Evolutionary conservation across 306 rosid species (phyloP).

Genomic region (Delonix regia): DNA sequence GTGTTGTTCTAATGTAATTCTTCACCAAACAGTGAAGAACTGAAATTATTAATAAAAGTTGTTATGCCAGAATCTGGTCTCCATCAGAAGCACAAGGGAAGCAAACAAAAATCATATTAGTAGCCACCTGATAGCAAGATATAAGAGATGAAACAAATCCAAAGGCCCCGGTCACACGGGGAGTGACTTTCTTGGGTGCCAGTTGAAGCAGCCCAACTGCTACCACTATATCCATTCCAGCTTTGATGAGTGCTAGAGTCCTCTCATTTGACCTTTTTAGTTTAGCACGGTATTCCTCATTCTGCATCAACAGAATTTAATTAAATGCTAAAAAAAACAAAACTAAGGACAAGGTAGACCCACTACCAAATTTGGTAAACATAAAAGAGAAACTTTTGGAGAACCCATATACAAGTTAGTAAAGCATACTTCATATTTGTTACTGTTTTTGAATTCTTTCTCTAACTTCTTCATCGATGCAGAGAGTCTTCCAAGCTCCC

Average conservation of each 20-base stretch:
- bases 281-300: slow-evolving; percentile 76
- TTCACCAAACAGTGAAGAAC: no score
- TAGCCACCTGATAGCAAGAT: slow-evolving; percentile 91
- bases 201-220: slow-evolving; percentile 91
- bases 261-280: slow-evolving; percentile 79
- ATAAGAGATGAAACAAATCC: slow-evolving; percentile 88
- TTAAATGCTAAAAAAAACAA: background rate
- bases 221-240: slow-evolving; percentile 78
- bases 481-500: slow-evolving; percentile 95
- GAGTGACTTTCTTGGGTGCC: slow-evolving; percentile 84
- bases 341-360: background rate
- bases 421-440: slow-evolving; percentile 75
- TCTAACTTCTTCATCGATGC: slow-evolving; percentile 83
- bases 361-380: background rate
- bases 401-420: background rate
- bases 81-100: slow-evolving; percentile 24
- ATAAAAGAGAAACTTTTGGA: background rate
- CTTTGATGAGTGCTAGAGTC: slow-evolving; percentile 81
- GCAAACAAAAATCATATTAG: slow-evolving; percentile 7
- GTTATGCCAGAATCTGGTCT: no score
- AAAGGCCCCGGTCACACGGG: slow-evolving; percentile 91
- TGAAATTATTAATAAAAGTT: no score
- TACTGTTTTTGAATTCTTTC: slow-evolving; percentile 67
- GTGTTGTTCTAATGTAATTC: no score
- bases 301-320: slow-evolving; percentile 51